Percentiles rank a stretch among this genome's conserved stretches.
phyloP scores from a whole-genome alignment of 169 alveolate genomes.

The Cryptosporidium canis region DNA sequence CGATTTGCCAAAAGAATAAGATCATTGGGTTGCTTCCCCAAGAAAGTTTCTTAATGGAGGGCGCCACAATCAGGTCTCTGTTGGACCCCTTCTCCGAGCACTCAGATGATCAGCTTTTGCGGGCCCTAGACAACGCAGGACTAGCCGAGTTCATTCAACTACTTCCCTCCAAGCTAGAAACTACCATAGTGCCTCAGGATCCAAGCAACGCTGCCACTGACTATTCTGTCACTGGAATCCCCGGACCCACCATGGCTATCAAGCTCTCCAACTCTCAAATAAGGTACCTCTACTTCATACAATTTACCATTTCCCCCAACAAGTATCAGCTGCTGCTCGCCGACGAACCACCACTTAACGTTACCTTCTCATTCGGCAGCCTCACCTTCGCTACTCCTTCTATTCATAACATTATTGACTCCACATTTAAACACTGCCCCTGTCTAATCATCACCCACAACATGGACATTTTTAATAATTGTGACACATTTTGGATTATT shows the following conservation, averaged over 20 bases:
- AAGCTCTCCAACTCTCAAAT: constrained; percentile 75
- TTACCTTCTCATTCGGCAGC: not conserved
- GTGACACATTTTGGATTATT: constrained; percentile 34
- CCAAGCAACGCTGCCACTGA: not conserved
- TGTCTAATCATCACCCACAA: constrained; percentile 42
- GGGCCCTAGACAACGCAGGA: not conserved
- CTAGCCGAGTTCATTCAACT: not conserved
- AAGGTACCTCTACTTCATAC: constrained; percentile 79
- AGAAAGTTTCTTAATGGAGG: not conserved
- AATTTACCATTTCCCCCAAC: constrained; percentile 76
- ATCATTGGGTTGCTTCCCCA: constrained; percentile 52
- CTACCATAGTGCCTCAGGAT: not conserved
- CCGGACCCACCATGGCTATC: not conserved
- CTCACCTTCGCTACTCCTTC: not conserved
- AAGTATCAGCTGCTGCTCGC: constrained; percentile 78
- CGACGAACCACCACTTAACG: constrained; percentile 83
- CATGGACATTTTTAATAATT: not conserved
- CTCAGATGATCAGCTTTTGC: not conserved
- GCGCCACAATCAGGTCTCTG: constrained; percentile 32
- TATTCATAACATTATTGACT: not conserved
- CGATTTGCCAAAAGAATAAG: not conserved
- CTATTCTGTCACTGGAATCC: not conserved
- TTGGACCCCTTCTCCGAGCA: constrained; percentile 48
- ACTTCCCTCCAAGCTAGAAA: constrained; percentile 11
- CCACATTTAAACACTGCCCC: constrained; percentile 30